Base-by-base conservation (phyloP, 164 flowering plant genomes). In the Macadamia tetraphylla region DNA sequence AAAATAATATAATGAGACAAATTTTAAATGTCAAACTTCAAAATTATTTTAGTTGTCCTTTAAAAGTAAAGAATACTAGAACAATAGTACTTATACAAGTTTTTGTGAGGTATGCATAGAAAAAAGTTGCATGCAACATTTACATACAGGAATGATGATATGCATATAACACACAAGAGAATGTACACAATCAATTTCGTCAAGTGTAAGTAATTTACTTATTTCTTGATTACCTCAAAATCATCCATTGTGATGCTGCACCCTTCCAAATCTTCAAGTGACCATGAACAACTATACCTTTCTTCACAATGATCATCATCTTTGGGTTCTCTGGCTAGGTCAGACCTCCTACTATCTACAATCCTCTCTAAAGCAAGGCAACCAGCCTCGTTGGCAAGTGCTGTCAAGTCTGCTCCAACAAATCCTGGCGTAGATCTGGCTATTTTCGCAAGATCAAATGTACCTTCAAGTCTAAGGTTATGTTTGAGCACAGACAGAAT, bases 331-430 rank as follows among this genome's bases (percentile, higher is more conserved):
- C 9, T 60, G 29, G 72, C 75, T 43, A 90, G 68, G 60, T 81
- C 82, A 51, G 60, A 72, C 82, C 81, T 87, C 76, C 87, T 82
- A 69, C 68, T 69, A 53, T 81, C 74, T 60, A 83, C 66, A 29
- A 87, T 87, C 74, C 96, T 85, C 67, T 78, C 79, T 87, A 91
- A 78, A 23, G 95, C 92, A 75, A 90, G 83, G 67, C 81, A 81
- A 58, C 94, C 98, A 73, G 98, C 98, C 81, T 86, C 80, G 62
- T 84, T 85, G 7, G 78, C 84, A 51, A 94, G 72, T 5, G 89
- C 86, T 40, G 75, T 80, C 80, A 94, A 80, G 62, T 94, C 98
- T 71, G 98, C 96, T 60, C 96, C 98, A 74, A 87, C 96, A 85
- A 86, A 94, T 0, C 98, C 98, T 14, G 97, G 87, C 0, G 98